Base-by-base conservation (phyloP, 805 yeast genomes). In the Metschnikowia cubensis region DNA sequence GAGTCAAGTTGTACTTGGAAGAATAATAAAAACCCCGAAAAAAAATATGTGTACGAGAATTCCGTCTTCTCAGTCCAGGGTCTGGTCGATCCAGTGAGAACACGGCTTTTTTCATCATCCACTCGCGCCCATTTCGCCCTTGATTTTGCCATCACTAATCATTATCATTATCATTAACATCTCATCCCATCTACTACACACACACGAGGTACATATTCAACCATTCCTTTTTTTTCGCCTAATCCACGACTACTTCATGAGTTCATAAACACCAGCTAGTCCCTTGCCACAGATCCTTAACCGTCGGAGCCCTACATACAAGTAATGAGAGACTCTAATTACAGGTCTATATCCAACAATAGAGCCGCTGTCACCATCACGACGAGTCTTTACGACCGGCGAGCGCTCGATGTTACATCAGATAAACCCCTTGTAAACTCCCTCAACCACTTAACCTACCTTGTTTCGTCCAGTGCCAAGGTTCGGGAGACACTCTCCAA, bases 301-400 rank as follows among this genome's bases (percentile, higher is more conserved):
- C 18, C 14, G 15, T 20, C 45, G 37, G 37, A 32, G 37, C 37
- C 45, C 22, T 31, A 25, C 34, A 39, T 20, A 39, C 6, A 41
- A 13, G 25, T 31, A 31, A 59, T 59, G 99, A 83, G 97, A 68
- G 96, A 90, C 61, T 82, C 96, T 35, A 90, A 90, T 70, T 87
- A 86, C 71, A 82, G 85, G 62, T 84, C 91, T 20, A 80, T 89
- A 45, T 68, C 84, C 45, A 79, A 83, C 49, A 94, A 92, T 71
- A 80, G 85, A 64, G 97, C 99, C 3, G 90, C 96, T n/a, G 89
- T 91, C 29, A 83, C 91, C 25, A 89, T 92, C 53, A 85, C 96
- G 6, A 82, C 96, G 25, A 83, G 92, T 18, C 80, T 92, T 31
- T 92, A 92, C 65, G 98, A 92, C 68, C 72, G 98, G 51, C 71